phyloP scores from a whole-genome alignment of 768 basidiomycete genomes.

The Auricularia sp. region DNA sequence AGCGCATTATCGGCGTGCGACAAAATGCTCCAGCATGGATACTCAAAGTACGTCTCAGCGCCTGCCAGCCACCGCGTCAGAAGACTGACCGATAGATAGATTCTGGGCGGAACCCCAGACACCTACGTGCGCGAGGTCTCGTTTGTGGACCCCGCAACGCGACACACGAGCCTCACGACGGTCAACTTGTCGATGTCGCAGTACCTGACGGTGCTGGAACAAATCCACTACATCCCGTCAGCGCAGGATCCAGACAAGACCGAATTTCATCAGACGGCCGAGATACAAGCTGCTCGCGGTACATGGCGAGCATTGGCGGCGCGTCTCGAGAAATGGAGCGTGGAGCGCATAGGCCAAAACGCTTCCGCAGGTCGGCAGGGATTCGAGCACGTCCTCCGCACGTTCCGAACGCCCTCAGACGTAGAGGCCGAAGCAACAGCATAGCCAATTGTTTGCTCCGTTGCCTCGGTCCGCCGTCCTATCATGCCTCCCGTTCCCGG shows the following conservation, averaged over 20 bases:
- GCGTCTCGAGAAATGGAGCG: slow-evolving; percentile 75
- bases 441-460: neutral
- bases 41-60: slow-evolving; percentile 56
- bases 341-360: slow-evolving; percentile 85
- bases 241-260: slow-evolving; percentile 44
- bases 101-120: slow-evolving; percentile 88
- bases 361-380: slow-evolving; percentile 82
- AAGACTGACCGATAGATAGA: slow-evolving; percentile 29
- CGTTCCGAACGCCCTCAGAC: slow-evolving; percentile 37
- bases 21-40: slow-evolving; percentile 91
- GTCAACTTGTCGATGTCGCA: slow-evolving; percentile 93
- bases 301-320: slow-evolving; percentile 77
- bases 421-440: neutral
- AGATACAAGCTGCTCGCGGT: slow-evolving; percentile 74
- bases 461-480: neutral
- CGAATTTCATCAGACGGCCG: slow-evolving; percentile 79
- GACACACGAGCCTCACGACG: slow-evolving; percentile 76
- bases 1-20: slow-evolving; percentile 82
- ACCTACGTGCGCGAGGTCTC: slow-evolving; percentile 93
- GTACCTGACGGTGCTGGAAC: slow-evolving; percentile 86
- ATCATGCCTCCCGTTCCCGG: neutral
- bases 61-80: neutral
- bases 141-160: slow-evolving; percentile 77
- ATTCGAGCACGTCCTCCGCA: slow-evolving; percentile 80
- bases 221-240: slow-evolving; percentile 76